Evolutionary conservation across 331 rosid genomes (phyloP), one percentile per base, ranked within the genome.

Genomic region (Cydonia oblonga): DNA sequence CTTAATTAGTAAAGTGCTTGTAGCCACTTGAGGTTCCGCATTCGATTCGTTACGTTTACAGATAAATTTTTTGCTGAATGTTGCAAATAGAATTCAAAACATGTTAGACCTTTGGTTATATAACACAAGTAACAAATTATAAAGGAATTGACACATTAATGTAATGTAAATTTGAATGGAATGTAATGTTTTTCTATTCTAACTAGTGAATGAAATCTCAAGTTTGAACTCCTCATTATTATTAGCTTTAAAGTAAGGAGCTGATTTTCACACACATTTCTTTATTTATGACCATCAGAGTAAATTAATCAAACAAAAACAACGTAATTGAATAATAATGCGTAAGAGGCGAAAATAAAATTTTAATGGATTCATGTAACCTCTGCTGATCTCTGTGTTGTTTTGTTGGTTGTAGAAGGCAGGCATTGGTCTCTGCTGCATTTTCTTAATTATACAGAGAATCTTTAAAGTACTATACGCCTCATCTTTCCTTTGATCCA

Each of bases 401-500:
- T 15, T 46, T 5, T 46, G 8, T 46, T 46, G n/a, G 9, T 46
- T 16, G n/a, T 0, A 0, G 53, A 16, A 46, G 53, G 53, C 53
- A 46, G n/a, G 53, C 53, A 46, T 10, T 38, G 44, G 14, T 38
- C 40, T 35, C 12, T 9, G 40, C 12, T 35, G 40, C 12, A 35
- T 35, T 35, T 35, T 35, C 40, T 35, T 2, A 35, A 35, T 35
- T 35, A 35, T 3, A 38, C 44, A 35, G 72, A 38, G 4, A 38
- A 38, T 38, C 44, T 10, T 38, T 38, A 10, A 38, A 38, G 44
- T 38, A 38, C 44, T 9, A 38, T 58, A 66, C 12, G 83, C 84
- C 69, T 75, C 78, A 15, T 18, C 40, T 77, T 72, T 84, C 76
- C 53, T 76, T 33, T 46, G 38, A 15, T 11, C 10, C 23, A 53